Percentiles rank a stretch among this genome's conserved stretches.
Conservation (phyloP, 306 rosid species). For the Potentilla sterilis region DNA sequence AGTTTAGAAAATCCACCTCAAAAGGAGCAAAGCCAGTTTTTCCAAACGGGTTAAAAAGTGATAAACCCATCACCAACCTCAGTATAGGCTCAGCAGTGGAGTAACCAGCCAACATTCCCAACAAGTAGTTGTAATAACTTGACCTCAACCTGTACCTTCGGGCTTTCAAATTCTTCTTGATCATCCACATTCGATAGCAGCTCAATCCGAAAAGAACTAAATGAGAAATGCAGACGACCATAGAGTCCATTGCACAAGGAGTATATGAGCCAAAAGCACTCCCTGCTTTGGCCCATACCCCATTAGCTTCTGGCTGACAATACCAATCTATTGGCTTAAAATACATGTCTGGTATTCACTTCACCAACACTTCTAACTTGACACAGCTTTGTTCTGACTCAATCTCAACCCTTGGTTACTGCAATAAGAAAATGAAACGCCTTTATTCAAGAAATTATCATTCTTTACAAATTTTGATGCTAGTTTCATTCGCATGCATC, state of each 20-base stretch:
- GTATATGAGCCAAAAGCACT: slow-evolving; percentile 79
- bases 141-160: slow-evolving; percentile 58
- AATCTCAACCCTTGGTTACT: not conserved
- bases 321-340: slow-evolving; percentile 67
- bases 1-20: slow-evolving; percentile 50
- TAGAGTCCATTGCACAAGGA: slow-evolving; percentile 73
- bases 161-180: slow-evolving; percentile 40
- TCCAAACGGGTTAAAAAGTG: slow-evolving; percentile 51
- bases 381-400: not conserved
- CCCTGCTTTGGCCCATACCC: slow-evolving; percentile 54
- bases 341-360: slow-evolving; percentile 41
- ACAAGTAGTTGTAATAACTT: slow-evolving; percentile 53
- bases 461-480: not conserved
- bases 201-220: slow-evolving; percentile 65
- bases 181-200: slow-evolving; percentile 64
- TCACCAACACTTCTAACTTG: not conserved
- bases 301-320: slow-evolving; percentile 59
- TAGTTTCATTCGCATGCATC: not conserved
- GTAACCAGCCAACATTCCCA: slow-evolving; percentile 50
- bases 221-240: slow-evolving; percentile 64
- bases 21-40: slow-evolving; percentile 59
- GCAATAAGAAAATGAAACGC: slow-evolving; percentile 8
- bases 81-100: slow-evolving; percentile 59
- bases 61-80: slow-evolving; percentile 51
- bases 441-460: not conserved